A percentile compares a stretch with the other conserved stretches of the same genome.
These are phyloP conservation scores for Akanthomyces uredinophilus DNA, from an alignment of 2,329 filamentous ascomycete species.

Conservation along the genomic window DNA sequence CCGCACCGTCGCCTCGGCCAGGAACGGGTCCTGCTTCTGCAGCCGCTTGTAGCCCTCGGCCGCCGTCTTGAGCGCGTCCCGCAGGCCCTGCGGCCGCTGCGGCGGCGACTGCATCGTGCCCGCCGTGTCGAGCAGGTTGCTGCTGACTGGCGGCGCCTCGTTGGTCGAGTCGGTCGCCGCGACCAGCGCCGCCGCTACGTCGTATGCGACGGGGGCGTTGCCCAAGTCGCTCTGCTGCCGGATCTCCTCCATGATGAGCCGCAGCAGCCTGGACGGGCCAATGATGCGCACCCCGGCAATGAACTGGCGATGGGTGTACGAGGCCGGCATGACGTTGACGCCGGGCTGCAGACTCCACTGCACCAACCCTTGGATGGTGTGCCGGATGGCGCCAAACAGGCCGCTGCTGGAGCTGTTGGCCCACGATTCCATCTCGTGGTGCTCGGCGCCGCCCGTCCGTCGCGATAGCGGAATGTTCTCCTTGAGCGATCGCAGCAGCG, in stretches of 20 bases:
- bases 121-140: conserved; percentile 28
- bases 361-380: conserved; percentile 57
- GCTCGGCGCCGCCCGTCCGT: conserved; percentile 56
- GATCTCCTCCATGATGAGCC: conserved; percentile 62
- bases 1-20: conserved; percentile 58
- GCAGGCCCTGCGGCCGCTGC: conserved; percentile 51
- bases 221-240: conserved; percentile 55
- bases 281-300: conserved; percentile 56
- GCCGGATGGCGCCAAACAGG: conserved; percentile 51
- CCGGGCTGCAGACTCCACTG: conserved; percentile 60
- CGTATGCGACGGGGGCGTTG: conserved; percentile 58
- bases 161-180: conserved; percentile 59
- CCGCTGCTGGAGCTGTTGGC: conserved; percentile 51
- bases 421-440: conserved; percentile 67
- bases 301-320: conserved; percentile 69
- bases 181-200: conserved; percentile 63
- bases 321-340: conserved; percentile 52
- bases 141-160: conserved; percentile 29
- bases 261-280: conserved; percentile 56
- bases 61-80: conserved; percentile 53
- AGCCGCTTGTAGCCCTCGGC: conserved; percentile 53
- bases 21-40: conserved; percentile 49
- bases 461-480: conserved; percentile 53
- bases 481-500: conserved; percentile 61
- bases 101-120: conserved; percentile 31